Conservation (phyloP, 192 early-diverging fungal species). For the Gamsiella multidivaricata region DNA sequence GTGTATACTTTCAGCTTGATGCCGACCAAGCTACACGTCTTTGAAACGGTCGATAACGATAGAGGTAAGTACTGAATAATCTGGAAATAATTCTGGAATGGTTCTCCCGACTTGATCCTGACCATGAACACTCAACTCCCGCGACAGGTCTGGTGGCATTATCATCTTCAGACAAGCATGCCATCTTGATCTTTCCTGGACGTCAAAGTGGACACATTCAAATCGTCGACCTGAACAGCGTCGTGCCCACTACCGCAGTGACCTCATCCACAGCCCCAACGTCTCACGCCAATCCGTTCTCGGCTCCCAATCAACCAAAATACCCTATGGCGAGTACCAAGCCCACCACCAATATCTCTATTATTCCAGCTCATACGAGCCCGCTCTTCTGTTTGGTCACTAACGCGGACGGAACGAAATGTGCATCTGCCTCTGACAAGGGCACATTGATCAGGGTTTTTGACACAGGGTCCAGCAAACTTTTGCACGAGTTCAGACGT, state of each 20-base stretch:
- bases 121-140: background rate
- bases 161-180: conserved; percentile 71
- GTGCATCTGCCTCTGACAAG: conserved; percentile 88
- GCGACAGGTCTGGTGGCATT: conserved; percentile 71
- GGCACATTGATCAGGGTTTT: conserved; percentile 95
- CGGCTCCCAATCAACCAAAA: conserved; percentile 27
- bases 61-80: conserved; percentile 56
- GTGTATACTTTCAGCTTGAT: conserved; percentile 79
- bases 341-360: conserved; percentile 70
- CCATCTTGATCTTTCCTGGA: conserved; percentile 87
- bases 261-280: conserved; percentile 28
- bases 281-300: conserved; percentile 53
- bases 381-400: conserved; percentile 81
- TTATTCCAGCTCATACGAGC: conserved; percentile 87
- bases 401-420: conserved; percentile 79
- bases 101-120: background rate
- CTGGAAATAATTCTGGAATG: too few relatives aligned
- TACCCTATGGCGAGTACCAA: conserved; percentile 54
- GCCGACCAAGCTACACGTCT: conserved; percentile 80
- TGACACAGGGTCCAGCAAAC: conserved; percentile 74
- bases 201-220: conserved; percentile 87
- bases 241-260: conserved; percentile 55
- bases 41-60: conserved; percentile 86
- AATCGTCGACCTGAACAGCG: conserved; percentile 79
- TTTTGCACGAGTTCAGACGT: conserved; percentile 87